Percentiles rank a stretch among this genome's conserved stretches.
phyloP scores from a whole-genome alignment of 208 protist species.

The Leishmania aethiopica region DNA sequence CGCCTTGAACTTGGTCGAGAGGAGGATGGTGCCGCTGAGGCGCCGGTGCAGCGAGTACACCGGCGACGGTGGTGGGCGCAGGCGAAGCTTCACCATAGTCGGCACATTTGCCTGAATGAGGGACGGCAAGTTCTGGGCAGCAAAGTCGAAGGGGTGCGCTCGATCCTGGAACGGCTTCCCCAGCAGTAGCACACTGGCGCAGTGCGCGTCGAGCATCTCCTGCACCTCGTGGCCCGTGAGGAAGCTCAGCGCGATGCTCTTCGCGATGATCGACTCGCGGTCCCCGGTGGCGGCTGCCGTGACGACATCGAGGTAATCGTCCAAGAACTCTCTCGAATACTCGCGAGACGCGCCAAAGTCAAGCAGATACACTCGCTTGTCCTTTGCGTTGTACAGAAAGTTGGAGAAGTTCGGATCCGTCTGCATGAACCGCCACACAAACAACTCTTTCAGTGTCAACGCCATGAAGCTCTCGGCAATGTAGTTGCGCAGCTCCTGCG shows the following conservation, averaged over 20 bases:
- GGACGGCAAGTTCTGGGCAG: conserved; percentile 75
- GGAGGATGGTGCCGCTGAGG: conserved; percentile 93
- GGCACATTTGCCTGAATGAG: conserved; percentile 87
- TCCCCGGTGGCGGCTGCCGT: conserved; percentile 80
- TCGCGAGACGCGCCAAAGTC: conserved; percentile 96
- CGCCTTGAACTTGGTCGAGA: conserved; percentile 91
- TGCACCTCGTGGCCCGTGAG: conserved; percentile 94
- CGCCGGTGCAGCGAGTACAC: conserved; percentile 97
- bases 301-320: conserved; percentile 94
- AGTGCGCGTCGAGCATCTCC: conserved; percentile 93
- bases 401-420: conserved; percentile 98
- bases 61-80: conserved; percentile 86
- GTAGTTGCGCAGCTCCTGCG: conserved; percentile 77
- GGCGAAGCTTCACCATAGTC: conserved; percentile 93
- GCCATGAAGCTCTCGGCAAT: conserved; percentile 85
- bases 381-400: conserved; percentile 93
- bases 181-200: conserved; percentile 84
- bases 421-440: conserved; percentile 97
- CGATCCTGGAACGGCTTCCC: conserved; percentile 89
- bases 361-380: conserved; percentile 65
- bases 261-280: conserved; percentile 76
- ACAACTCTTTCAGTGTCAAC: conserved; percentile 92
- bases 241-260: conserved; percentile 94
- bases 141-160: conserved; percentile 87
- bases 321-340: conserved; percentile 85